Conservation (phyloP, 2,329 filamentous ascomycete species). For the Trichoderma simmonsii region DNA sequence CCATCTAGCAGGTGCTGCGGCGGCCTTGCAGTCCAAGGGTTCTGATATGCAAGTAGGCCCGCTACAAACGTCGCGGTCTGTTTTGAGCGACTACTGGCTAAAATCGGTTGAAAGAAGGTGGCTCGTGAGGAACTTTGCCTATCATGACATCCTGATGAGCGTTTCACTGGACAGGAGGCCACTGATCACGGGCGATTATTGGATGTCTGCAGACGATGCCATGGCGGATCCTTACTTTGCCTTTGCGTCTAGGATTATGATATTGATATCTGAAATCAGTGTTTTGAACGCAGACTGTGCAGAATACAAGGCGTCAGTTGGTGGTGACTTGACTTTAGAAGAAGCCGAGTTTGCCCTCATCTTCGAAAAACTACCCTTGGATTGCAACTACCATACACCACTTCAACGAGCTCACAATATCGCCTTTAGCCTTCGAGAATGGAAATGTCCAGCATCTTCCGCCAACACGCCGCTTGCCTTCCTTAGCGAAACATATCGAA, state of each 20-base stretch:
- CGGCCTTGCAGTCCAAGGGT: neutral
- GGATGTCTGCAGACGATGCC: neutral
- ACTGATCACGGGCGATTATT: neutral
- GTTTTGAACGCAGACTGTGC: constrained; percentile 2
- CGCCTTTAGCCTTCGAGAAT: neutral
- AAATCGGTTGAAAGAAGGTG: neutral
- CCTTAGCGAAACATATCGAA: neutral
- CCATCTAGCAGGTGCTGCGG: neutral
- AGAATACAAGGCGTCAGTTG: neutral
- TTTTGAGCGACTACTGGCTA: neutral
- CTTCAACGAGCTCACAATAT: neutral
- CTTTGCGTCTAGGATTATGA: neutral
- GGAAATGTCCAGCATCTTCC: neutral
- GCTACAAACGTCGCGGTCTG: neutral
- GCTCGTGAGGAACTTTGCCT: constrained; percentile 4
- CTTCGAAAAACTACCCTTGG: neutral
- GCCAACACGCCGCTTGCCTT: neutral
- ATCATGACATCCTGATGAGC: constrained; percentile 5
- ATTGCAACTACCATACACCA: neutral
- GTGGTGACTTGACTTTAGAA: neutral
- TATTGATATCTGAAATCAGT: neutral
- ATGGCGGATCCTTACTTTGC: neutral
- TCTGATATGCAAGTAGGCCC: neutral
- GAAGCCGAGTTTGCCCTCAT: neutral
- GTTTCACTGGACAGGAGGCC: neutral